A percentile compares a stretch with the other conserved stretches of the same genome.
Conservation (phyloP, 768 basidiomycete species). For the Phaeolepiota aurea region DNA sequence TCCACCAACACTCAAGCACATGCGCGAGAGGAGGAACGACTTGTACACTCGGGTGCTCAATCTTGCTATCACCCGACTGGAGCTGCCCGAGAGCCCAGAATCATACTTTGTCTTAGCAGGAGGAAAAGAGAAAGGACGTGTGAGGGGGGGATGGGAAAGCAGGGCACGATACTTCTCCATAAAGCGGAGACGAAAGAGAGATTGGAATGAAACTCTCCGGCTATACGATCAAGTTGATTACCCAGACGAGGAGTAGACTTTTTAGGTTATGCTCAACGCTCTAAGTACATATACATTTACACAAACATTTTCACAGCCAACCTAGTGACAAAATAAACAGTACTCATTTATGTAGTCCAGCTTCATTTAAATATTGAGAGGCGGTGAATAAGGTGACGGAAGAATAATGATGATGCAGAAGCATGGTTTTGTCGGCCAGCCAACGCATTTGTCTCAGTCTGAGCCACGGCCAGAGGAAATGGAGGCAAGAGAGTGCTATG, state of each 20-base stretch:
- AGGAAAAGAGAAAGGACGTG: slow-evolving; percentile 64
- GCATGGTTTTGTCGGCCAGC: no score
- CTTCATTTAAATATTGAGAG: not conserved
- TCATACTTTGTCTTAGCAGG: slow-evolving; percentile 49
- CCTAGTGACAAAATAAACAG: not conserved
- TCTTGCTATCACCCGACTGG: slow-evolving; percentile 48
- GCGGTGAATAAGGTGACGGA: not conserved
- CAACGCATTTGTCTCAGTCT: no score
- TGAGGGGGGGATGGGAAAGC: slow-evolving; percentile 62
- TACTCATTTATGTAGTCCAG: not conserved
- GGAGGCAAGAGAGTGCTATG: no score
- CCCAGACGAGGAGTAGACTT: slow-evolving; percentile 41
- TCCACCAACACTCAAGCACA: slow-evolving; percentile 39
- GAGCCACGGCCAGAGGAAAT: no score
- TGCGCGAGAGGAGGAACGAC: slow-evolving; percentile 45
- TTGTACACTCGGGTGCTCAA: slow-evolving; percentile 62
- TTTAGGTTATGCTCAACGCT: slow-evolving; percentile 2
- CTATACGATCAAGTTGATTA: slow-evolving; percentile 81
- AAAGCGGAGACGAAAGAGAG: slow-evolving; percentile 68
- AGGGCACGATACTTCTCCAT: slow-evolving; percentile 73
- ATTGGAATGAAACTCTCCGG: slow-evolving; percentile 84
- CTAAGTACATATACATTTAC: not conserved
- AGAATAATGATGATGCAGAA: no score
- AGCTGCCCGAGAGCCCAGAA: slow-evolving; percentile 66
- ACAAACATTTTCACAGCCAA: no score